Base-by-base conservation (phyloP, 2,329 filamentous ascomycete species). In the Zopfia rhizophila region DNA sequence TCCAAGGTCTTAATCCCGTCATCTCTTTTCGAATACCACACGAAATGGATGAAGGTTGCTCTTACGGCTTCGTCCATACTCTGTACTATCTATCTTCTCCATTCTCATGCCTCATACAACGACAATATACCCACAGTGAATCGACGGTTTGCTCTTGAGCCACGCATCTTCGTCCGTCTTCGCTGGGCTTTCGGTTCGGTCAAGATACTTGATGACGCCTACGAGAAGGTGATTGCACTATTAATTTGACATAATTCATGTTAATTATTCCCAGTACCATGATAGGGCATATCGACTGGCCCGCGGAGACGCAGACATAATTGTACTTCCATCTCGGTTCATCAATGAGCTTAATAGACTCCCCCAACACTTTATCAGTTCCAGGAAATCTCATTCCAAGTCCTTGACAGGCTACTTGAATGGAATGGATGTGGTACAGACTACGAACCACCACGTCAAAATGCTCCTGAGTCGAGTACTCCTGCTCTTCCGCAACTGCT, bases 341-440 rank as follows among this genome's bases (percentile, higher is more conserved):
- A 49, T 49, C 5, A 19, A n/a, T 7, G 39, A 49, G 40, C 32
- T 49, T 8, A 44, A 49, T 25, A 33, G 33, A 22, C 27, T 45
- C n/a, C 39, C 30, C 10, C 39, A 49, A 21, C 12, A 30, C 10
- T n/a, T 19, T 12, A 29, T 38, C 19, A 45, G 27, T 18, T 38
- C 35, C 6, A 38, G 42, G 25, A 39, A 38, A 28, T 45, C 24
- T 4, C 42, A 38, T 38, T 38, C 33, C 5, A 19, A 13, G 4
- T 38, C 42, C 10, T 12, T 49, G 45, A 33, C 37, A 4, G 45
- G 45, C 13, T 30, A 44, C 17, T 17, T 40, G 18, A 40, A 40
- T 18, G 39, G 45, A 18, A 49, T 49, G 39, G 31, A 49, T 27
- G 33, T 28, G 4, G 39, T 49, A 13, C 4, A 11, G 13, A 18